Conservation (phyloP, 257 asterid species). For the Petunia axillaris region DNA sequence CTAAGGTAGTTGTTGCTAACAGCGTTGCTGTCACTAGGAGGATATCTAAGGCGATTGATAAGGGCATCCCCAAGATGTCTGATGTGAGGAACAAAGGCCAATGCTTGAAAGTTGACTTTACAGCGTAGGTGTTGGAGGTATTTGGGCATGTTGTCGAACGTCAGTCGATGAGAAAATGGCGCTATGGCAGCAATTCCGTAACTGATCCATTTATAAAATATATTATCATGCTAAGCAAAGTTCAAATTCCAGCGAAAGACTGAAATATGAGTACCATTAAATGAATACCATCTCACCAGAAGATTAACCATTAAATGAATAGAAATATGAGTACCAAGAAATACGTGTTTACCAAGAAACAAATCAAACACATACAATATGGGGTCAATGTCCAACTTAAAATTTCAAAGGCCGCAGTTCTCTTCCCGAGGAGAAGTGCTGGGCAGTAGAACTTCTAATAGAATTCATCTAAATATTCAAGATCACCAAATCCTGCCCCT, state of each 20-base stretch:
- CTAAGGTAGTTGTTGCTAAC: constrained; percentile 51
- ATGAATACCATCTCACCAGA: background rate
- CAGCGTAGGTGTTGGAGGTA: constrained; percentile 92
- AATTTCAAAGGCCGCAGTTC: too few species aligned
- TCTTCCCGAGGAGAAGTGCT: background rate
- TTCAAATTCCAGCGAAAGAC: constrained; percentile 4
- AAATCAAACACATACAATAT: background rate
- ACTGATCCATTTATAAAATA: constrained; percentile 44
- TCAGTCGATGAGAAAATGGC: constrained; percentile 95
- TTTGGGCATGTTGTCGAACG: constrained; percentile 87
- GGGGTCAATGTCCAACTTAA: background rate
- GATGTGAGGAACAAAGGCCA: constrained; percentile 85
- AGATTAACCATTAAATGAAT: background rate
- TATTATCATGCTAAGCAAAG: constrained; percentile 15
- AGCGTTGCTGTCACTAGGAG: constrained; percentile 47
- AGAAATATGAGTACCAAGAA: background rate
- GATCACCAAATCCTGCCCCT: background rate
- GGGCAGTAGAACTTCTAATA: background rate
- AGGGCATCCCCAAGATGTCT: constrained; percentile 87
- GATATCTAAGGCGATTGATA: constrained; percentile 68
- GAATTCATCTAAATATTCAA: background rate
- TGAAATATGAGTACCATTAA: constrained; percentile 10
- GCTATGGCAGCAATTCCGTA: constrained; percentile 96
- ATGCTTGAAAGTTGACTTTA: constrained; percentile 94
- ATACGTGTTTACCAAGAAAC: background rate